These are phyloP conservation scores for Gracilaria domingensis DNA, from an alignment of 23 red algal species.

Conservation along the genomic window DNA sequence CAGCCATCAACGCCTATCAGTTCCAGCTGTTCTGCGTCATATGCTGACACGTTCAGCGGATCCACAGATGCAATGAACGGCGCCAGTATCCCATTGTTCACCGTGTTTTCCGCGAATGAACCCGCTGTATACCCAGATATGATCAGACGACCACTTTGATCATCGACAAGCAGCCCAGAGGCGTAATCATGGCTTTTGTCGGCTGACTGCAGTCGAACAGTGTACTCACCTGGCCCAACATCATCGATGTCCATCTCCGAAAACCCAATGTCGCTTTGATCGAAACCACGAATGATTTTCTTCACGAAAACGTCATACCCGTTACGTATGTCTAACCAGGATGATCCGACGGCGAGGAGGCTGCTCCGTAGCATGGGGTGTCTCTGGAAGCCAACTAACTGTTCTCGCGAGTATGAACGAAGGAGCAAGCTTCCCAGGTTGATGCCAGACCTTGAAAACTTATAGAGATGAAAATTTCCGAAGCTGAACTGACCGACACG, in stretches of 20 bases:
- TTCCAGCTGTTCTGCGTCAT: constrained; percentile 41
- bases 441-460: constrained; percentile 13
- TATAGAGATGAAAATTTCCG: constrained; percentile 77
- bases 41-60: constrained; percentile 48
- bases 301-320: constrained; percentile 74
- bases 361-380: constrained; percentile 47
- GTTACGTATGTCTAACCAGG: constrained; percentile 60
- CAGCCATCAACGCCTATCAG: constrained; percentile 17
- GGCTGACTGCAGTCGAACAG: constrained; percentile 32
- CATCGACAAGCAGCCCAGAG: constrained; percentile 38
- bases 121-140: constrained; percentile 59
- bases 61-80: constrained; percentile 58
- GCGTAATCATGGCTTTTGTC: constrained; percentile 66
- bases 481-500: constrained; percentile 61
- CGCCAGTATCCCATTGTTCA: constrained; percentile 46
- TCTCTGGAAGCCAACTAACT: constrained; percentile 33
- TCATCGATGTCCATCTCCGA: constrained; percentile 64
- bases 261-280: constrained; percentile 26
- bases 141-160: constrained; percentile 42
- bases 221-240: constrained; percentile 54
- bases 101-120: constrained; percentile 16
- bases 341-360: constrained; percentile 53
- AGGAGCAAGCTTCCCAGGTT: constrained; percentile 51
- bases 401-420: constrained; percentile 61
- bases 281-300: constrained; percentile 56